Evolutionary conservation across 306 rosid species (phyloP).

Genomic region (Myrica gale): DNA sequence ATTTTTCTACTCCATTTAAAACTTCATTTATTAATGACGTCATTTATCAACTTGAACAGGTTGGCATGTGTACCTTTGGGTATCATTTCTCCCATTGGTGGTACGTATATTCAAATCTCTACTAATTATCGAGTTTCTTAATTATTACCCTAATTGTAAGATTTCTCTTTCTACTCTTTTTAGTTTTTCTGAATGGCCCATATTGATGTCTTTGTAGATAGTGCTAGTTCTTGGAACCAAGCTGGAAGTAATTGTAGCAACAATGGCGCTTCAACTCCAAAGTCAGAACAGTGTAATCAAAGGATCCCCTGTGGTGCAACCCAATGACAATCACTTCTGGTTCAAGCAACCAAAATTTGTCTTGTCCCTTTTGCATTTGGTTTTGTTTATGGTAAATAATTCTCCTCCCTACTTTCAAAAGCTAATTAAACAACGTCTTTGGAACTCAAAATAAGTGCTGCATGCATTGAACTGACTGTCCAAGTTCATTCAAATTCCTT

Average conservation of each 20-base stretch:
- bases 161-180: no score
- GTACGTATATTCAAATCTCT: conserved; percentile 33
- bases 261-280: conserved; percentile 44
- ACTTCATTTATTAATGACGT: background rate
- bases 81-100: conserved; percentile 51
- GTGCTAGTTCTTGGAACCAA: conserved; percentile 54
- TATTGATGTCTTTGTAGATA: conserved; percentile 25
- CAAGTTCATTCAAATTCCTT: background rate
- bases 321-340: conserved; percentile 59
- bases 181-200: background rate
- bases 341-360: conserved; percentile 47
- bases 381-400: conserved; percentile 46
- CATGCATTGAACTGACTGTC: no score
- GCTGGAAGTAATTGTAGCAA: conserved; percentile 51
- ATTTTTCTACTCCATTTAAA: background rate
- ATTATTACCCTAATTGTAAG: no score
- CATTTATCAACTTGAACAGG: conserved; percentile 31
- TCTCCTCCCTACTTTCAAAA: background rate
- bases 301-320: conserved; percentile 58
- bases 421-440: background rate
- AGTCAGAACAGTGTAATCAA: conserved; percentile 33
- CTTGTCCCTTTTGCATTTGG: conserved; percentile 47
- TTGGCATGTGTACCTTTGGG: conserved; percentile 58
- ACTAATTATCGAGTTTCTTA: no score
- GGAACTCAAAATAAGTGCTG: background rate